Percentiles rank a stretch among this genome's conserved stretches.
These are phyloP conservation scores for Tulasnella sp. DNA, from an alignment of 768 basidiomycete species.

Conservation along the genomic window DNA sequence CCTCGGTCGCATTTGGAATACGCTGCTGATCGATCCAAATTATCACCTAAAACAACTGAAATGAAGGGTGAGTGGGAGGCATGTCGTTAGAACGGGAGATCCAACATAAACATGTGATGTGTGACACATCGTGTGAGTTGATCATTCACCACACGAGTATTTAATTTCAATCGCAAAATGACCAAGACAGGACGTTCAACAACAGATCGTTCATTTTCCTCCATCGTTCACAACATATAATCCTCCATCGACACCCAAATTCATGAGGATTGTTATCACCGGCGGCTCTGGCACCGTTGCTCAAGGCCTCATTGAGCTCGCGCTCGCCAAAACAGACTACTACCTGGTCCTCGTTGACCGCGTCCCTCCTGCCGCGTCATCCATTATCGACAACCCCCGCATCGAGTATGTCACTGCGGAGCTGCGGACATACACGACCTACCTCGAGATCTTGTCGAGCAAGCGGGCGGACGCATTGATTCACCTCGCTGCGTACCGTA, in stretches of 20 bases:
- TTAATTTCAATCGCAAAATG: no score
- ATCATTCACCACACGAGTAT: no score
- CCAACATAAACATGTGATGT: no score
- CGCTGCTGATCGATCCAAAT: no score
- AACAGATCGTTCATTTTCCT: no score
- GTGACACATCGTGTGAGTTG: no score
- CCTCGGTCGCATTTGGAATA: no score
- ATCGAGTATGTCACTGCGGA: slow-evolving; percentile 18
- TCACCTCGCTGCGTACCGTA: slow-evolving; percentile 15
- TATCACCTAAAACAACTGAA: no score
- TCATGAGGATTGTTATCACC: slow-evolving; percentile 17
- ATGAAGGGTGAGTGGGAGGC: no score
- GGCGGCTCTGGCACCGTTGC: slow-evolving; percentile 17
- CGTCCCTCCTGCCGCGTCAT: slow-evolving; percentile 11
- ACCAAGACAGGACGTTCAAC: no score
- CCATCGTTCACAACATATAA: no score
- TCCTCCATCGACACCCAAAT: background rate
- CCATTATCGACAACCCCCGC: slow-evolving; percentile 10
- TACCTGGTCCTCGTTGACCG: slow-evolving; percentile 15
- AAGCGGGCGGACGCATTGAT: slow-evolving; percentile 18
- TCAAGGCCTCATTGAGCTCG: slow-evolving; percentile 5
- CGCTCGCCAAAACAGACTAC: slow-evolving; percentile 14
- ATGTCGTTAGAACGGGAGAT: no score
- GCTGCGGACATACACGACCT: slow-evolving; percentile 7
- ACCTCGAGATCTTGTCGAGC: slow-evolving; percentile 14